Percentiles rank a stretch among this genome's conserved stretches.
Evolutionary conservation across 371 early-diverging fungal species (phyloP).

Genomic region (Syncephalis plumigaleata): DNA sequence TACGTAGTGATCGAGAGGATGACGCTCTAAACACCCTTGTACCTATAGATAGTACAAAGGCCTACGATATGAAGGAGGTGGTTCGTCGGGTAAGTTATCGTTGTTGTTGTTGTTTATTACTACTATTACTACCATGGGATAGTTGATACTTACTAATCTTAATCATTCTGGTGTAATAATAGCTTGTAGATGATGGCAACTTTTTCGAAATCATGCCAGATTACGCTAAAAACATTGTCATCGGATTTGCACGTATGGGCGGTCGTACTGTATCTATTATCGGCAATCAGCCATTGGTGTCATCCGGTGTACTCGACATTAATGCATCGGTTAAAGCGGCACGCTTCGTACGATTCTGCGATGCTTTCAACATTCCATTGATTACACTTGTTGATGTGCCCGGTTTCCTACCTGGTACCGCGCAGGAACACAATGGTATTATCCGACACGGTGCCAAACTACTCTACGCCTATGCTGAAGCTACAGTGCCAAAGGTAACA

Average conservation of each 20-base stretch:
- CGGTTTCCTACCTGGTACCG: slow-evolving; percentile 90
- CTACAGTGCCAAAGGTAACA: slow-evolving; percentile 93
- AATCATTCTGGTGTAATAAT: background rate
- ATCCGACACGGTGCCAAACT: slow-evolving; percentile 96
- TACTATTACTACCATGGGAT: no score
- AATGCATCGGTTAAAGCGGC: slow-evolving; percentile 92
- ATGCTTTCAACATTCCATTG: slow-evolving; percentile 90
- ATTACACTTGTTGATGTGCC: slow-evolving; percentile 95
- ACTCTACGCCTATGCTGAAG: slow-evolving; percentile 91
- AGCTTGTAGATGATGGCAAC: slow-evolving; percentile 66
- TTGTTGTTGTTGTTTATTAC: no score
- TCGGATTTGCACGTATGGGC: slow-evolving; percentile 75
- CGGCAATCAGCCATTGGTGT: slow-evolving; percentile 90
- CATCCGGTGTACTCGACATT: slow-evolving; percentile 92
- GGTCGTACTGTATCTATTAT: slow-evolving; percentile 89
- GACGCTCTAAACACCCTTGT: slow-evolving; percentile 71
- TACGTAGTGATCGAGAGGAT: slow-evolving; percentile 40
- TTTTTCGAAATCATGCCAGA: slow-evolving; percentile 90
- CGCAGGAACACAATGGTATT: slow-evolving; percentile 92
- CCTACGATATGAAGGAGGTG: slow-evolving; percentile 92
- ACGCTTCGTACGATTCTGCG: slow-evolving; percentile 90
- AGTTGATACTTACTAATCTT: no score
- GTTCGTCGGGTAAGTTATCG: slow-evolving; percentile 47
- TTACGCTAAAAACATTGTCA: slow-evolving; percentile 83
- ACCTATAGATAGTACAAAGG: slow-evolving; percentile 75